Percentiles rank a stretch among this genome's conserved stretches.
phyloP scores from a whole-genome alignment of 129 eudicot genomes.

The Tanacetum coccineum region DNA sequence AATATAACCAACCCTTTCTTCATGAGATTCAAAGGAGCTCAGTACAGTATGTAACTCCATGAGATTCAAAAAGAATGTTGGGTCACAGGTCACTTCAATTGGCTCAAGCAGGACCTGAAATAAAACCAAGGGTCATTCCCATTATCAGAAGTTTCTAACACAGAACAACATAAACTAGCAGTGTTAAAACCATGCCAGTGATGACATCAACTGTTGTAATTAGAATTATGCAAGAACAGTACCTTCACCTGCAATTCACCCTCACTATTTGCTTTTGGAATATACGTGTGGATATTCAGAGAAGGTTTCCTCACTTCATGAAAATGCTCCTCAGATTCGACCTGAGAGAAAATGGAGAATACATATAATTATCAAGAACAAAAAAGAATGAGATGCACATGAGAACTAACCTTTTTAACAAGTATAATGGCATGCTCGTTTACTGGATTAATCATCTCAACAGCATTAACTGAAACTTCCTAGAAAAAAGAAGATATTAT shows the following conservation, averaged over 20 bases:
- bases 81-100: slow-evolving; percentile 55
- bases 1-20: slow-evolving; percentile 52
- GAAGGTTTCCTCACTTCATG: slow-evolving; percentile 37
- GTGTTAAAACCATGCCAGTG: slow-evolving; percentile 5
- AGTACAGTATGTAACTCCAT: slow-evolving; percentile 49
- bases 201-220: slow-evolving; percentile 9
- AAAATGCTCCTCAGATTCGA: slow-evolving; percentile 25
- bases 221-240: neutral
- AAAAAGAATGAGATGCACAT: neutral
- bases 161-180: too few species aligned
- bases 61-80: slow-evolving; percentile 41
- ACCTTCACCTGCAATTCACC: slow-evolving; percentile 55
- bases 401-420: slow-evolving; percentile 49
- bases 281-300: slow-evolving; percentile 49
- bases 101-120: slow-evolving; percentile 70
- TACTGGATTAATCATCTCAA: slow-evolving; percentile 55
- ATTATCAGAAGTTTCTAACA: slow-evolving; percentile 14
- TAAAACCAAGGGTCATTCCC: slow-evolving; percentile 20
- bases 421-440: slow-evolving; percentile 47
- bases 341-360: slow-evolving; percentile 37
- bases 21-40: slow-evolving; percentile 39
- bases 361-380: slow-evolving; percentile 15
- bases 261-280: slow-evolving; percentile 45
- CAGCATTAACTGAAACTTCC: slow-evolving; percentile 50
- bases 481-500: slow-evolving; percentile 32